Evolutionary conservation across 2,329 filamentous ascomycete species (phyloP).

Genomic region (Colletotrichum spinosum): DNA sequence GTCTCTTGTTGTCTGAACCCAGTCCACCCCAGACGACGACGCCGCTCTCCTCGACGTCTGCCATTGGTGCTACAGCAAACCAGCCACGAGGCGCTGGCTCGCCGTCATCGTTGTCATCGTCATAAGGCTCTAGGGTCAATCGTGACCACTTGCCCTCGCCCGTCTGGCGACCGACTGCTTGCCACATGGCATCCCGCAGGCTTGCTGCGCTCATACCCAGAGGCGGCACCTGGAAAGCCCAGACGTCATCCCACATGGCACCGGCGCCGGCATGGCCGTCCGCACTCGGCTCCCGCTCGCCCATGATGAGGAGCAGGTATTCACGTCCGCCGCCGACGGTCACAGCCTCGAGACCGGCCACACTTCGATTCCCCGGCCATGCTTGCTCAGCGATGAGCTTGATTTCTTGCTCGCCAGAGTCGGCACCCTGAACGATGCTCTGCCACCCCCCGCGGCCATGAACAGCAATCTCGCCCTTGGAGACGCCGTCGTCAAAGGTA

Average conservation of each 20-base stretch:
- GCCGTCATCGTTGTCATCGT: conserved; percentile 58
- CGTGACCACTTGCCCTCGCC: conserved; percentile 70
- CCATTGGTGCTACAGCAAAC: conserved; percentile 67
- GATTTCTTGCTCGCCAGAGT: conserved; percentile 49
- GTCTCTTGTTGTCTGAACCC: conserved; percentile 59
- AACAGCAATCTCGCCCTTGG: conserved; percentile 62
- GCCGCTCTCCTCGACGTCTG: conserved; percentile 69
- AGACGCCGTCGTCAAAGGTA: conserved; percentile 62
- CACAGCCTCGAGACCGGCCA: conserved; percentile 65
- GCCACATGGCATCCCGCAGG: conserved; percentile 66
- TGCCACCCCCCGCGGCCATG: conserved; percentile 66
- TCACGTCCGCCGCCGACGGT: conserved; percentile 70
- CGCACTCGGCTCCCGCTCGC: conserved; percentile 63
- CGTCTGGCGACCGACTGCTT: conserved; percentile 63
- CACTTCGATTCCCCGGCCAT: conserved; percentile 67
- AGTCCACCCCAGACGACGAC: conserved; percentile 73
- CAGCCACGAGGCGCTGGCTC: conserved; percentile 67
- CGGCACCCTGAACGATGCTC: conserved; percentile 56
- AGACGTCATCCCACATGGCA: conserved; percentile 70
- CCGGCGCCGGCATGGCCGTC: conserved; percentile 63
- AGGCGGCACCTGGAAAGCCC: conserved; percentile 72
- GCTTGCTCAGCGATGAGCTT: conserved; percentile 47
- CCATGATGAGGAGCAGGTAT: conserved; percentile 72
- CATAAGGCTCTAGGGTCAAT: conserved; percentile 59
- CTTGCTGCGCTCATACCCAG: conserved; percentile 65